These are phyloP conservation scores for Protea cynaroides DNA, from an alignment of 164 flowering plant genomes.

Conservation along the genomic window DNA sequence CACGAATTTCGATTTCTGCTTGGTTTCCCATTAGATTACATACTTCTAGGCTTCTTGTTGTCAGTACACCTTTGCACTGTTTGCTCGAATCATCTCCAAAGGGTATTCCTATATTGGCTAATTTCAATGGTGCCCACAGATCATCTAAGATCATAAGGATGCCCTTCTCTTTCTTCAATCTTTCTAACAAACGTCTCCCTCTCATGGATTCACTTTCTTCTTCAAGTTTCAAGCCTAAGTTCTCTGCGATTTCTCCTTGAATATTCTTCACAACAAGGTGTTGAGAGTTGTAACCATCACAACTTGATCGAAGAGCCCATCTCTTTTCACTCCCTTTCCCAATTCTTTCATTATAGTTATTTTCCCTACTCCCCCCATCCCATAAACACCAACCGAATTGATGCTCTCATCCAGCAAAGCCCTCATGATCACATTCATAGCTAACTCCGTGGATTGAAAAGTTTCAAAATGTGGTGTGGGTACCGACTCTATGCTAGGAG, in stretches of 20 bases:
- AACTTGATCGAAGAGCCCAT: slow-evolving; percentile 12
- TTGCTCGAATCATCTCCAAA: too few species aligned
- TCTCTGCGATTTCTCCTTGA: slow-evolving; percentile 15
- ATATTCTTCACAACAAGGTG: slow-evolving; percentile 3
- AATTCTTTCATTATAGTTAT: slow-evolving; percentile 15
- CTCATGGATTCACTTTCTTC: background rate
- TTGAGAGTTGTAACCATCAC: slow-evolving; percentile 16
- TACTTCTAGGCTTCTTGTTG: slow-evolving; percentile 12
- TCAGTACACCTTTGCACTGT: background rate
- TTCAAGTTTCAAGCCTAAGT: slow-evolving; percentile 6
- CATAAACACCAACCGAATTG: slow-evolving; percentile 15
- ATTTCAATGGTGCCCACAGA: slow-evolving; percentile 23
- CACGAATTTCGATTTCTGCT: background rate
- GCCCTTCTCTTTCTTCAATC: slow-evolving; percentile 5
- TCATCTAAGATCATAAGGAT: slow-evolving; percentile 32
- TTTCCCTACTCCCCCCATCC: slow-evolving; percentile 27
- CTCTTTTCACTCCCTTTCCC: background rate
- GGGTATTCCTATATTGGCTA: slow-evolving; percentile 24
- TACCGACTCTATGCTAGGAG: background rate
- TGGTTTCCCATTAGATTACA: slow-evolving; percentile 12
- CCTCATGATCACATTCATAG: slow-evolving; percentile 6
- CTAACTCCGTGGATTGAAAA: slow-evolving; percentile 7
- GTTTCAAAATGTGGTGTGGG: background rate
- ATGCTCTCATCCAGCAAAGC: slow-evolving; percentile 10
- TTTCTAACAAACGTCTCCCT: slow-evolving; percentile 4